Conservation (phyloP, 2,329 filamentous ascomycete genomes). For the Pyrenophora teres region DNA sequence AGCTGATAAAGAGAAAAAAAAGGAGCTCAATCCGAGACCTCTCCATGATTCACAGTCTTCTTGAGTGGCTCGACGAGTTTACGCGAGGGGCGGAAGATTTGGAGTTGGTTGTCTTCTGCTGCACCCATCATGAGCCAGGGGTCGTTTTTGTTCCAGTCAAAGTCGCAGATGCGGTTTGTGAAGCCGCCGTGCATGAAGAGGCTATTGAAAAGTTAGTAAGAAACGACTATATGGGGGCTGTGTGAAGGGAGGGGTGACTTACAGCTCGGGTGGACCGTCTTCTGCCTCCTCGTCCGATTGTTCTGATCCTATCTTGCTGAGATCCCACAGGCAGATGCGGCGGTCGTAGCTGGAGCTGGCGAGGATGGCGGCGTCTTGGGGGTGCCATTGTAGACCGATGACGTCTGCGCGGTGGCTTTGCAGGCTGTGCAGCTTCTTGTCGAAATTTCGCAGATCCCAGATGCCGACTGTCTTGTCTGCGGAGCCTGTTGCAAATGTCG, state of each 20-base stretch:
- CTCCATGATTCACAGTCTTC: conserved; percentile 45
- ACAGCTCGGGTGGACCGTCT: conserved; percentile 93
- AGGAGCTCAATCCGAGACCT: conserved; percentile 44
- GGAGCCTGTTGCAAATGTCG: conserved; percentile 87
- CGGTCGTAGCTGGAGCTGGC: conserved; percentile 93
- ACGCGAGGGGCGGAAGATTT: conserved; percentile 67
- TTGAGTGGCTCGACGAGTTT: conserved; percentile 45
- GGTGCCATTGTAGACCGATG: conserved; percentile 93
- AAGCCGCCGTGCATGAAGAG: conserved; percentile 99
- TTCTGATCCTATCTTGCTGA: conserved; percentile 89
- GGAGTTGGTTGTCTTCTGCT: conserved; percentile 94
- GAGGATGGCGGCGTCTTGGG: conserved; percentile 82
- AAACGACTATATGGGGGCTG: background rate
- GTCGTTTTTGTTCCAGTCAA: conserved; percentile 96
- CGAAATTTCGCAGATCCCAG: conserved; percentile 92
- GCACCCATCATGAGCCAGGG: conserved; percentile 96
- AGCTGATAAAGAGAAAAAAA: background rate
- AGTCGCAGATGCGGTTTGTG: conserved; percentile 95
- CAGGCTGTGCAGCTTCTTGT: conserved; percentile 85
- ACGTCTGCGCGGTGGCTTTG: conserved; percentile 89
- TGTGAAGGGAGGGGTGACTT: conserved; percentile 48
- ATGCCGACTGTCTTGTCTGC: conserved; percentile 93
- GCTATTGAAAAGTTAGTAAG: conserved; percentile 49
- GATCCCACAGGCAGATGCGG: conserved; percentile 94
- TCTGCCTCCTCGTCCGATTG: conserved; percentile 93